Evolutionary conservation across 495 filamentous ascomycete species (phyloP).

Genomic region (Amphirosellinia nigrospora): DNA sequence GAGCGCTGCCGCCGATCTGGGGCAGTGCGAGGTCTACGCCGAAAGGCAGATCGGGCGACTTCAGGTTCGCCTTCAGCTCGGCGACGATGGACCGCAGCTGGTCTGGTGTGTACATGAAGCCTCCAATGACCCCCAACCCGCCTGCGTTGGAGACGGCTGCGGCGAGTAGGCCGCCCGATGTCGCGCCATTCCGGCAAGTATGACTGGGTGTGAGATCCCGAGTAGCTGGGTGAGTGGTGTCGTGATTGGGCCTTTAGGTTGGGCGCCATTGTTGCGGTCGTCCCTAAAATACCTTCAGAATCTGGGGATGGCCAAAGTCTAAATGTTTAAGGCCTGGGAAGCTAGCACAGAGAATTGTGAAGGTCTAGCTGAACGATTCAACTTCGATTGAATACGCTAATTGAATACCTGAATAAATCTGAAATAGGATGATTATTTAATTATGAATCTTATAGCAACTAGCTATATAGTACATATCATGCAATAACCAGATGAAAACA

Average conservation of each 20-base stretch:
- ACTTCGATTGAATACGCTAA: conserved; percentile 1
- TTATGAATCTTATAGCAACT: neutral
- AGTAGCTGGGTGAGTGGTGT: conserved; percentile 80
- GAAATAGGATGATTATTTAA: neutral
- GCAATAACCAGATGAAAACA: neutral
- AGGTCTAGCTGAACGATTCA: neutral
- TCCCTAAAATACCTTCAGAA: neutral
- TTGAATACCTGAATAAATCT: neutral
- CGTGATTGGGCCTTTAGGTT: conserved; percentile 59
- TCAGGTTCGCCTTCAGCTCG: conserved; percentile 76
- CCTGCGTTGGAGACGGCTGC: conserved; percentile 89
- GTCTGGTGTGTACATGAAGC: conserved; percentile 80
- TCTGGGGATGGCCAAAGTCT: neutral
- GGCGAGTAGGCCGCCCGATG: conserved; percentile 75
- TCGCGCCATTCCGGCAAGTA: conserved; percentile 91
- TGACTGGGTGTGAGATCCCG: conserved; percentile 78
- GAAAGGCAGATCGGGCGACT: conserved; percentile 70
- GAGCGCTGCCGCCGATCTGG: conserved; percentile 77
- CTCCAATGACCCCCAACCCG: conserved; percentile 83
- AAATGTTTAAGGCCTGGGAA: neutral
- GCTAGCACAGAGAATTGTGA: neutral
- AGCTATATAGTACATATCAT: neutral
- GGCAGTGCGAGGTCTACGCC: conserved; percentile 88
- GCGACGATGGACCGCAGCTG: conserved; percentile 81
- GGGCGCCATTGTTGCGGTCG: conserved; percentile 36